Percentiles rank a stretch among this genome's conserved stretches.
phyloP scores from a whole-genome alignment of 2,329 filamentous ascomycete species.

The Didymellaceae sp. region DNA sequence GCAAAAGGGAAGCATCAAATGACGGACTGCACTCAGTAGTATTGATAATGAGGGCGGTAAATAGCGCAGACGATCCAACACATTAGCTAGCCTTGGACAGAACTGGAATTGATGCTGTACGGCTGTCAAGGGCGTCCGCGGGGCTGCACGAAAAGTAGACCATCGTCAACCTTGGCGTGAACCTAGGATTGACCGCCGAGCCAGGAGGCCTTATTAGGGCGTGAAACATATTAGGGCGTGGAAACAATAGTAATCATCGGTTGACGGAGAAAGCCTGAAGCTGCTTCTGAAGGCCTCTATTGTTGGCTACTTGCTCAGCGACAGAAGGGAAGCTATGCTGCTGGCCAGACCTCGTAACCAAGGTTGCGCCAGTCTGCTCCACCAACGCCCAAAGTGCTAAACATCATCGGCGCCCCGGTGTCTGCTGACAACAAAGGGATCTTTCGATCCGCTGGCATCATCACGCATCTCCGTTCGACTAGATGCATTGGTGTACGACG shows the following conservation, averaged over 20 bases:
- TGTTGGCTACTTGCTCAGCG: too few relatives aligned
- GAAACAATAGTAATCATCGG: too few relatives aligned
- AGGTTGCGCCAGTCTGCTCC: too few relatives aligned
- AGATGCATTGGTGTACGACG: constrained; percentile 8
- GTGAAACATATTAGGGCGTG: too few relatives aligned
- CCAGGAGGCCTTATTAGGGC: too few relatives aligned
- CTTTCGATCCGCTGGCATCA: background rate
- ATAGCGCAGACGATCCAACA: constrained; percentile 16
- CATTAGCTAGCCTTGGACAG: constrained; percentile 2
- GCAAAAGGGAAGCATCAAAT: constrained; percentile 5
- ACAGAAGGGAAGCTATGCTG: too few relatives aligned
- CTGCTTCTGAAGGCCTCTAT: too few relatives aligned
- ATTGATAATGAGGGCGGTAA: constrained; percentile 8
- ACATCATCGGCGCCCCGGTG: background rate
- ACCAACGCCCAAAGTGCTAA: background rate
- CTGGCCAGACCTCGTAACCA: too few relatives aligned
- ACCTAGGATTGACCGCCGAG: constrained; percentile 5
- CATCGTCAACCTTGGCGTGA: too few relatives aligned
- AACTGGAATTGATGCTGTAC: constrained; percentile 12
- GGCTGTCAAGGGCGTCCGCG: constrained; percentile 9
- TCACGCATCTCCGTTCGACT: background rate
- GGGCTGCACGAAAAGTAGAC: constrained; percentile 12
- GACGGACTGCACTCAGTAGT: background rate
- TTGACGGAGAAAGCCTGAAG: too few relatives aligned
- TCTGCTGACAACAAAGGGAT: background rate